Percentiles rank a stretch among this genome's conserved stretches.
Conservation (phyloP, 2,329 filamentous ascomycete species). For the Cladophialophora psammophila region DNA sequence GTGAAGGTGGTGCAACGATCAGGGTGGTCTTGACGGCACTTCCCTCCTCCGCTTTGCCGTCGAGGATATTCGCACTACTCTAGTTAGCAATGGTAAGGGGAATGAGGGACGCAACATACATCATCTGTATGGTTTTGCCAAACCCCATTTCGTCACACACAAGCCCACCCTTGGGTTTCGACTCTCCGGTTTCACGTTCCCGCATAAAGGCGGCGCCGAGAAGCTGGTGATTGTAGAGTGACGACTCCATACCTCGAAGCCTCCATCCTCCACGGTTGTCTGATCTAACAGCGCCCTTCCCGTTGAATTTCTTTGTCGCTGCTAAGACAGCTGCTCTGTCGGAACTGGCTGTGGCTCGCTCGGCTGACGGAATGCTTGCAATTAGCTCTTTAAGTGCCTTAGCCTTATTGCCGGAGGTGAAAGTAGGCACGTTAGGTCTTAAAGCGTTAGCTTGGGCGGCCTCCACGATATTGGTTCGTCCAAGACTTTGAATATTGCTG, state of each 20-base stretch:
- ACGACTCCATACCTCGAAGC: conserved; percentile 45
- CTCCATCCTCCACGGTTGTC: conserved; percentile 46
- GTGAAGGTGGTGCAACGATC: conserved; percentile 47
- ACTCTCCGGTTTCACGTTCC: conserved; percentile 32
- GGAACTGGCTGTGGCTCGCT: conserved; percentile 38
- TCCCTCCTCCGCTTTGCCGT: conserved; percentile 40
- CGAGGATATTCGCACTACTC: conserved; percentile 48
- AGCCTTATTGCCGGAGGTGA: conserved; percentile 39
- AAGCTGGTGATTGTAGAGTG: conserved; percentile 48
- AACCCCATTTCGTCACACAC: conserved; percentile 53
- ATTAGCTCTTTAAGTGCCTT: conserved; percentile 46
- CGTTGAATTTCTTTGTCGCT: conserved; percentile 44
- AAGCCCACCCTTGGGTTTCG: conserved; percentile 47
- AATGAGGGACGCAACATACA: conserved; percentile 40
- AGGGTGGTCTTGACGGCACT: conserved; percentile 45
- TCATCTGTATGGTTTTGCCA: conserved; percentile 50
- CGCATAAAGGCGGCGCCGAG: conserved; percentile 39
- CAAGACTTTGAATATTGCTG: conserved; percentile 38
- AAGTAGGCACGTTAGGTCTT: conserved; percentile 40
- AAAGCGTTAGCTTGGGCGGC: conserved; percentile 43
- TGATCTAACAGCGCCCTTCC: conserved; percentile 35
- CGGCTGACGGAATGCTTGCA: conserved; percentile 43
- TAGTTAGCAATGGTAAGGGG: conserved; percentile 17
- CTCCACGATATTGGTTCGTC: conserved; percentile 38
- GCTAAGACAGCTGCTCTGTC: conserved; percentile 42